phyloP scores from a whole-genome alignment of 2,329 filamentous ascomycete species.

The Diaporthe caulivora region DNA sequence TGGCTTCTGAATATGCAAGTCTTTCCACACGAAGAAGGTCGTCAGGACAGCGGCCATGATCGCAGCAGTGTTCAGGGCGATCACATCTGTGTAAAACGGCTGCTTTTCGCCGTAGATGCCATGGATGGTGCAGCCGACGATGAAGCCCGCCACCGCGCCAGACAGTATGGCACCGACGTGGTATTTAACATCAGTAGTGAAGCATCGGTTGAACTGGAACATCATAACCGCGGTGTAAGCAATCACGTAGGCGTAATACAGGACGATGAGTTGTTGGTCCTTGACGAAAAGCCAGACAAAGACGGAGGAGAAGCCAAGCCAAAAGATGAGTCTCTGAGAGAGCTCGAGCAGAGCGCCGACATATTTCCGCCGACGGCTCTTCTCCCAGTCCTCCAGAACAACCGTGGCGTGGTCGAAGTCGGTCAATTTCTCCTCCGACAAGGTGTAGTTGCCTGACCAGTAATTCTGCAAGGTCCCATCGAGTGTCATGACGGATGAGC shows the following conservation, averaged over 20 bases:
- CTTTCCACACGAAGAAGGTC: slow-evolving; percentile 48
- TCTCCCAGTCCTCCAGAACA: slow-evolving; percentile 44
- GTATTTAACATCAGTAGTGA: slow-evolving; percentile 50
- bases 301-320: slow-evolving; percentile 50
- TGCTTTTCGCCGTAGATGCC: slow-evolving; percentile 45
- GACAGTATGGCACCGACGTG: slow-evolving; percentile 51
- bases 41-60: slow-evolving; percentile 49
- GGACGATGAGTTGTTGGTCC: slow-evolving; percentile 46
- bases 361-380: slow-evolving; percentile 42
- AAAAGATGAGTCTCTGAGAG: slow-evolving; percentile 46
- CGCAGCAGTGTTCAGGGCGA: slow-evolving; percentile 49
- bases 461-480: slow-evolving; percentile 53
- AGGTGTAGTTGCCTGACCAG: slow-evolving; percentile 50
- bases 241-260: slow-evolving; percentile 51
- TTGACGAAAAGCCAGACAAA: slow-evolving; percentile 52
- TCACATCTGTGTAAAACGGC: slow-evolving; percentile 49
- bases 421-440: slow-evolving; percentile 50
- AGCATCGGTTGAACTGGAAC: slow-evolving; percentile 56
- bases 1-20: slow-evolving; percentile 41
- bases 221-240: slow-evolving; percentile 53
- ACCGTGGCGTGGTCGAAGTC: slow-evolving; percentile 45
- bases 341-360: slow-evolving; percentile 48
- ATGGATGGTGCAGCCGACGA: slow-evolving; percentile 49
- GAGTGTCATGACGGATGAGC: slow-evolving; percentile 52
- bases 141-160: slow-evolving; percentile 48